A percentile compares a stretch with the other conserved stretches of the same genome.
Evolutionary conservation across 1,139 yeast genomes (phyloP).

Genomic region (Debaryomyces sp.): DNA sequence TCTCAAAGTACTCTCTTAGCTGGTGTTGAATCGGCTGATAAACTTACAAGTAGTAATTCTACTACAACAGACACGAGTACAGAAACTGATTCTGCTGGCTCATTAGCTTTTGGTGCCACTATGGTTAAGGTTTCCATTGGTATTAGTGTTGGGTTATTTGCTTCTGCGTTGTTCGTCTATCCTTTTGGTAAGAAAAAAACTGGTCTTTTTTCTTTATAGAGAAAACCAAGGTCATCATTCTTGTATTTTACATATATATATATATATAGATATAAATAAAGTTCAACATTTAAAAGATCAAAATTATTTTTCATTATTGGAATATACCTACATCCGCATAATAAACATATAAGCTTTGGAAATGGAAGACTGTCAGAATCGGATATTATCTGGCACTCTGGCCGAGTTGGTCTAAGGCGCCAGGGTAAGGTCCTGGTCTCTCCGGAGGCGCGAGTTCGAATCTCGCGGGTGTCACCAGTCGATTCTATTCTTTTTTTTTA

Average conservation of each 20-base stretch:
- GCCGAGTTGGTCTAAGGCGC: slow-evolving; percentile 55
- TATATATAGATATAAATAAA: too few relatives aligned
- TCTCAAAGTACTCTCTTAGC: slow-evolving; percentile 81
- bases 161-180: slow-evolving; percentile 85
- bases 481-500: slow-evolving; percentile 25
- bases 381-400: slow-evolving; percentile 36
- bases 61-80: slow-evolving; percentile 19
- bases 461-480: slow-evolving; percentile 56
- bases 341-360: neutral
- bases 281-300: neutral
- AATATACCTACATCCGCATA: too few relatives aligned
- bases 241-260: neutral
- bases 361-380: slow-evolving; percentile 3
- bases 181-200: slow-evolving; percentile 90
- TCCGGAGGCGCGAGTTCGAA: slow-evolving; percentile 62
- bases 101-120: slow-evolving; percentile 71
- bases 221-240: neutral
- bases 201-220: slow-evolving; percentile 77
- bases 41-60: slow-evolving; percentile 49
- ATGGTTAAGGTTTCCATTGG: slow-evolving; percentile 95
- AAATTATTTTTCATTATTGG: too few relatives aligned
- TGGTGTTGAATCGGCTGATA: slow-evolving; percentile 77
- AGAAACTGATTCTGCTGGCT: slow-evolving; percentile 26
- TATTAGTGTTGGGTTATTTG: slow-evolving; percentile 89
- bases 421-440: slow-evolving; percentile 58